Percentiles rank a stretch among this genome's conserved stretches.
Conservation (phyloP, 768 basidiomycete species). For the Gymnopilus junonius region DNA sequence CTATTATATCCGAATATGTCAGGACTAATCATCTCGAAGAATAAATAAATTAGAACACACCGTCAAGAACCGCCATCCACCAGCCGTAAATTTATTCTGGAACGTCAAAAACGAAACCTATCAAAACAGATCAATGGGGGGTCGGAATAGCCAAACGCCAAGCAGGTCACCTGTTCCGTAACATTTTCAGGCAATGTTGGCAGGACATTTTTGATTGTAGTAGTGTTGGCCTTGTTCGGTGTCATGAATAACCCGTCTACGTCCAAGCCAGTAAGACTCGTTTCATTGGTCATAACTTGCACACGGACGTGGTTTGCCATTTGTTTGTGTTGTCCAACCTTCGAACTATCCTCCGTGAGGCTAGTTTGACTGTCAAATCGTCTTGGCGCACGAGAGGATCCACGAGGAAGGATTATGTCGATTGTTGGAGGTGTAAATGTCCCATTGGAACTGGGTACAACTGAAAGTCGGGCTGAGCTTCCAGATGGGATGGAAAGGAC, state of each 20-base stretch:
- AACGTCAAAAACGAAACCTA: conserved; percentile 46
- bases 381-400: too few relatives aligned
- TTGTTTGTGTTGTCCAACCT: neutral
- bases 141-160: neutral
- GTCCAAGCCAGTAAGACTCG: conserved; percentile 38
- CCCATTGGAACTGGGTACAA: conserved; percentile 35
- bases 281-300: conserved; percentile 43
- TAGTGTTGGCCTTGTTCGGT: conserved; percentile 26
- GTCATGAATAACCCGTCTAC: conserved; percentile 36
- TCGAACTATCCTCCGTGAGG: too few relatives aligned
- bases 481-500: conserved; percentile 28
- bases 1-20: conserved; percentile 9
- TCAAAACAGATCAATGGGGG: neutral
- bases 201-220: conserved; percentile 30
- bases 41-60: conserved; percentile 15
- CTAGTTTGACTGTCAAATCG: neutral
- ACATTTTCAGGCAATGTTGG: conserved; percentile 26
- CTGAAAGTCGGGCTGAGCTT: conserved; percentile 32
- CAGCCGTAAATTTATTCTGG: conserved; percentile 43
- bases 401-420: conserved; percentile 32
- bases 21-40: neutral
- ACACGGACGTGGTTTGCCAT: conserved; percentile 18
- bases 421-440: conserved; percentile 39
- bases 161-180: conserved; percentile 25
- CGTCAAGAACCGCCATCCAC: conserved; percentile 51